Evolutionary conservation across 192 early-diverging fungal species (phyloP).

Genomic region (Linnemannia elongata): DNA sequence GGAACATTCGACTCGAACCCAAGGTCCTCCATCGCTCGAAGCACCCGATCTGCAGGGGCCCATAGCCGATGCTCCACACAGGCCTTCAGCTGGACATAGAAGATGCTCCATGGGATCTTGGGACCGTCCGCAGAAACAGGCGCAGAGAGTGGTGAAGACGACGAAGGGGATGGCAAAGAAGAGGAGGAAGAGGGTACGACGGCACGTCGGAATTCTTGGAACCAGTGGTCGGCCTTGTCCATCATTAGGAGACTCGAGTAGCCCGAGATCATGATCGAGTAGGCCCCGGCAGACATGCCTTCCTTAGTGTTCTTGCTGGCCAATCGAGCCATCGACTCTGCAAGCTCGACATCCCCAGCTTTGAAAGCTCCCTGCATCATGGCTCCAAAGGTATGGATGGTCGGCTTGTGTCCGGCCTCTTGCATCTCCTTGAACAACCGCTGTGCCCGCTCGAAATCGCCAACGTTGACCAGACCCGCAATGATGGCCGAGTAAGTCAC

Average conservation of each 20-base stretch:
- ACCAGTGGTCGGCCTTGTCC: conserved; percentile 43
- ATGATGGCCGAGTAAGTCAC: conserved; percentile 44
- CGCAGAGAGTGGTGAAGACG: no score
- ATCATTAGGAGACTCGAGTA: conserved; percentile 35
- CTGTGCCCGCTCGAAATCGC: conserved; percentile 11
- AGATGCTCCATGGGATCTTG: conserved; percentile 17
- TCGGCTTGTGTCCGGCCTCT: conserved; percentile 9
- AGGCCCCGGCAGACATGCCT: conserved; percentile 32
- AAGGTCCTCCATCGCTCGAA: conserved; percentile 21
- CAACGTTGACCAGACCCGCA: conserved; percentile 24
- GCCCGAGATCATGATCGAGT: conserved; percentile 43
- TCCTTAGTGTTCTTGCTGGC: conserved; percentile 21
- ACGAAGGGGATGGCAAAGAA: neutral
- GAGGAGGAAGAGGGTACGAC: neutral
- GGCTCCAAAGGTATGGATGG: conserved; percentile 43
- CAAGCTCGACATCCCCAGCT: conserved; percentile 6
- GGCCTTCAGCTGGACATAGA: conserved; percentile 21
- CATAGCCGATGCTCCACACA: conserved; percentile 37
- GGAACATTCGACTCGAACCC: conserved; percentile 27
- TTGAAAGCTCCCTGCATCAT: conserved; percentile 51
- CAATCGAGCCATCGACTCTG: conserved; percentile 39
- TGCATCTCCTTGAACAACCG: conserved; percentile 30
- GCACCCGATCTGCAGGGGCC: conserved; percentile 20
- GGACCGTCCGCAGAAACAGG: neutral
- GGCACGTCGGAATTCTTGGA: conserved; percentile 11